phyloP scores from a whole-genome alignment of 2,329 filamentous ascomycete genomes.

The Xylariales sp. region DNA sequence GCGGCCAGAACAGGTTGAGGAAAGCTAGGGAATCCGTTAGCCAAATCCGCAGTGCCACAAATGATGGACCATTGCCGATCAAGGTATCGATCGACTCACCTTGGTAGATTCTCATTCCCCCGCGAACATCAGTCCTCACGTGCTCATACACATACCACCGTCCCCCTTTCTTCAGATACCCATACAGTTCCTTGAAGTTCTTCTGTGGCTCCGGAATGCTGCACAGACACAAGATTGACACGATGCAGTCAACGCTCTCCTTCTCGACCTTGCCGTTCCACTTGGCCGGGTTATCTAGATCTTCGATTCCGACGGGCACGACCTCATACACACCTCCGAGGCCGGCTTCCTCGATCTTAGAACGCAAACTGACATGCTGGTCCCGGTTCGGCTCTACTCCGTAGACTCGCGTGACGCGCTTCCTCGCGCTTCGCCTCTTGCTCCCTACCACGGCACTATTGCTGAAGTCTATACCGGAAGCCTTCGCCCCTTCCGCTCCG shows the following conservation, averaged over 20 bases:
- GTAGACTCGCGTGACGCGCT: constrained; percentile 43
- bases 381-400: constrained; percentile 60
- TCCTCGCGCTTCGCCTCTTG: constrained; percentile 11
- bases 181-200: constrained; percentile 52
- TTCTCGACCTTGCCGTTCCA: constrained; percentile 43
- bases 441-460: not conserved
- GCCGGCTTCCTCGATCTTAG: constrained; percentile 44
- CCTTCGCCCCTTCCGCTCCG: not conserved
- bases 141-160: constrained; percentile 62
- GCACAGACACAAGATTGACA: constrained; percentile 58
- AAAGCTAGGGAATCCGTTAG: constrained; percentile 30
- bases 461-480: not conserved
- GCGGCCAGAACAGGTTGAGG: constrained; percentile 49
- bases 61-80: not conserved
- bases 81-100: constrained; percentile 32
- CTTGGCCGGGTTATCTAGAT: constrained; percentile 36
- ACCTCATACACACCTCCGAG: constrained; percentile 56
- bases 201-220: constrained; percentile 56
- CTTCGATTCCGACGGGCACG: constrained; percentile 58
- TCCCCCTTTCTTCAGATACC: constrained; percentile 55
- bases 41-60: not conserved
- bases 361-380: constrained; percentile 43
- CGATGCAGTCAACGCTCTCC: constrained; percentile 53
- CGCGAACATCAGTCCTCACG: constrained; percentile 37
- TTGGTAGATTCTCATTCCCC: constrained; percentile 43